A percentile compares a stretch with the other conserved stretches of the same genome.
Conservation (phyloP, 225 moss, liverwort and hornwort species). For the Marchantia polymorpha region DNA sequence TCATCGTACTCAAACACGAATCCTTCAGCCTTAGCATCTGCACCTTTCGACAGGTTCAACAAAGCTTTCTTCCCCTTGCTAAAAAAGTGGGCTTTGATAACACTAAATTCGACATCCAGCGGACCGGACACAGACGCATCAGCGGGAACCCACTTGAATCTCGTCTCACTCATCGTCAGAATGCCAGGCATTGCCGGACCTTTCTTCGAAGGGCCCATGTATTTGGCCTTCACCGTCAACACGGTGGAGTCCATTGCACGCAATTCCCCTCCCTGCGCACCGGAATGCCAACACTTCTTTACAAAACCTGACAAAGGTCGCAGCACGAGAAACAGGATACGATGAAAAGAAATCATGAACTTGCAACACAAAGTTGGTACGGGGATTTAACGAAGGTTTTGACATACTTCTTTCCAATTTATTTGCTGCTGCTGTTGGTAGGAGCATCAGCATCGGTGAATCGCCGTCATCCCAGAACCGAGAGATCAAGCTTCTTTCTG, state of each 20-base stretch:
- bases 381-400: not conserved
- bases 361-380: not conserved
- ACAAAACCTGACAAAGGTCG: not conserved
- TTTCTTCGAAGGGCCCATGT: constrained; percentile 61
- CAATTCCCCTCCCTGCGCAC: not conserved
- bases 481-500: not conserved
- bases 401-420: not conserved
- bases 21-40: constrained; percentile 54
- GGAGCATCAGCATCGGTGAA: not conserved
- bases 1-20: constrained; percentile 81
- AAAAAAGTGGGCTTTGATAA: constrained; percentile 66
- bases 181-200: constrained; percentile 60
- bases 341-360: not conserved
- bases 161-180: constrained; percentile 62
- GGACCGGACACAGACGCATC: constrained; percentile 39
- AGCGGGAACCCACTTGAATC: constrained; percentile 74
- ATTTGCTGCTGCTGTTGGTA: not conserved
- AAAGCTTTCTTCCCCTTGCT: constrained; percentile 78
- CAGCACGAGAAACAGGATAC: too few species aligned
- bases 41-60: constrained; percentile 73
- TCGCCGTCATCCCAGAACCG: not conserved
- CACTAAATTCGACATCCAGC: constrained; percentile 61
- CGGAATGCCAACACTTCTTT: too few species aligned
- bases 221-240: constrained; percentile 72
- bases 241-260: constrained; percentile 63